These are phyloP conservation scores for Curvularia spicifera DNA, from an alignment of 2,329 filamentous ascomycete genomes.

Conservation along the genomic window DNA sequence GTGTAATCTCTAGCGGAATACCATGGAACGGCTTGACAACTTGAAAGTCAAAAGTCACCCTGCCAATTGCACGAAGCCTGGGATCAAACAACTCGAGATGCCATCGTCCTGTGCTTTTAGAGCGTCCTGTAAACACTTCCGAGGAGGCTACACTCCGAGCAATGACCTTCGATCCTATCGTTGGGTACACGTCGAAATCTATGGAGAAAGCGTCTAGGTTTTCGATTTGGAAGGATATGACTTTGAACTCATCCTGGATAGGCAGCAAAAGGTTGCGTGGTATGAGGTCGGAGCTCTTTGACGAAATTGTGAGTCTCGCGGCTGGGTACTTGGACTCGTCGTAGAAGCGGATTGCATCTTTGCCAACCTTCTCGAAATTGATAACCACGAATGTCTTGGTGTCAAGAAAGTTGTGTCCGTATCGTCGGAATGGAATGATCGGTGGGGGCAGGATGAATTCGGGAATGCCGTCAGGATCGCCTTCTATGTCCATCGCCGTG, in stretches of 20 bases:
- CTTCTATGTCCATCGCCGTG: slow-evolving; percentile 62
- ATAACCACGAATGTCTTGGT: slow-evolving; percentile 97
- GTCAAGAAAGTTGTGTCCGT: slow-evolving; percentile 98
- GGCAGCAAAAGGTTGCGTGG: slow-evolving; percentile 95
- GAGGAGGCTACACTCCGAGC: slow-evolving; percentile 93
- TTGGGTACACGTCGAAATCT: slow-evolving; percentile 97
- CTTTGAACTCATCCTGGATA: slow-evolving; percentile 92
- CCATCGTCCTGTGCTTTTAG: slow-evolving; percentile 78
- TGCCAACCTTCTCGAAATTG: slow-evolving; percentile 77
- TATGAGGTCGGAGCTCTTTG: slow-evolving; percentile 93
- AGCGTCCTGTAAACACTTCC: slow-evolving; percentile 77
- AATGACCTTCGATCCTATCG: slow-evolving; percentile 96
- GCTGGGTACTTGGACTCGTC: slow-evolving; percentile 96
- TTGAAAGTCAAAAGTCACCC: slow-evolving; percentile 92
- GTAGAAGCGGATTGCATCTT: slow-evolving; percentile 88
- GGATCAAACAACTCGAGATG: slow-evolving; percentile 92
- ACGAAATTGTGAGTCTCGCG: slow-evolving; percentile 92
- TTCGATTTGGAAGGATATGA: slow-evolving; percentile 95
- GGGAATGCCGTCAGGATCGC: slow-evolving; percentile 88
- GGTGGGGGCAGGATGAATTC: slow-evolving; percentile 90
- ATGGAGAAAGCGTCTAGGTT: slow-evolving; percentile 90
- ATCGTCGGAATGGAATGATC: slow-evolving; percentile 91
- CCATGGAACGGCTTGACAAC: slow-evolving; percentile 96
- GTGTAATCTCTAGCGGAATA: slow-evolving; percentile 91
- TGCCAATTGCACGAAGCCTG: slow-evolving; percentile 86